Base-by-base conservation (phyloP, 2,329 filamentous ascomycete species). In the Metarhizium brunneum region DNA sequence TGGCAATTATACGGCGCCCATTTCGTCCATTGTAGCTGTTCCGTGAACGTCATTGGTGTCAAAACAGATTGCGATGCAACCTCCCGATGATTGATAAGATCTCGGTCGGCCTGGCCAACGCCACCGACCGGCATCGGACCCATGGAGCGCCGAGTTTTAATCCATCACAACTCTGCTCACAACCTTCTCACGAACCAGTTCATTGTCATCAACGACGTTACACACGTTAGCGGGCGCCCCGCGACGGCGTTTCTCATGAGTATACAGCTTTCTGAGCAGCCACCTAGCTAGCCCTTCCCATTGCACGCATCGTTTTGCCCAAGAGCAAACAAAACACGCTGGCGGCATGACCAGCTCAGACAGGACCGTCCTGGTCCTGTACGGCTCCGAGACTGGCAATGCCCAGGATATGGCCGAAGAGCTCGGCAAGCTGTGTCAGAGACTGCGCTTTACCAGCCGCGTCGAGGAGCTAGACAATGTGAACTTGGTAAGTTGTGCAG, bases 321-420 rank as follows among this genome's bases (percentile, higher is more conserved):
- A 29, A 13, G 45, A 13, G 42, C 25, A 16, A 45, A 10, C 25
- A 30, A 48, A 48, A 47, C 40, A 43, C 6, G 5, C 16, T 10
- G 45, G 4, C 30, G 51, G 35, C 38, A 71, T 69, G 62, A 61
- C 65, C 47, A 61, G 61, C 52, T 53, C 62, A 14, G 61, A 64
- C 38, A 61, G 80, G 61, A 74, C 72, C 57, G 70, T 81, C 52
- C 81, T 95, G 61, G 79, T 99, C 56, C 79, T 95, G 38, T 99
- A 96, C 72, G 94, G 90, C 55, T 95, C 92, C 43, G 94, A 99
- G 75, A 97, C 92, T 25, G 94, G 94, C 56, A 96, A 94, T 66
- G 87, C 90, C 54, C 89, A 96, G 71, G 92, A 97, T 71, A 83
- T 92, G 60, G 92, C 94, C 20, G 85, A 90, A 65, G 90, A 96